A percentile compares a stretch with the other conserved stretches of the same genome.
These are phyloP conservation scores for Hemileccinum impolitum DNA, from an alignment of 768 basidiomycete species.

Conservation along the genomic window DNA sequence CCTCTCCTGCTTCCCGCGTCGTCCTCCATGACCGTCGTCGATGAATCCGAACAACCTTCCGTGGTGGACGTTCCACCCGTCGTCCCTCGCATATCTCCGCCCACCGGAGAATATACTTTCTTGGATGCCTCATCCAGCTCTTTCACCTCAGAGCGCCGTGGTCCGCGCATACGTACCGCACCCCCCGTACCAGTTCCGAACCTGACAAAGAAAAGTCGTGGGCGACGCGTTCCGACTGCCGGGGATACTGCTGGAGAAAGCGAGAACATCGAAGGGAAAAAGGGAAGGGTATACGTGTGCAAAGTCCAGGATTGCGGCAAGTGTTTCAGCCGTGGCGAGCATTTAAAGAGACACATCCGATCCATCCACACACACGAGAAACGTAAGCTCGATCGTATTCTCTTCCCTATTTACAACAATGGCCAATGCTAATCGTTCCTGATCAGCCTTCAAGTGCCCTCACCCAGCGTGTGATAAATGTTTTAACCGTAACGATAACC, in stretches of 20 bases:
- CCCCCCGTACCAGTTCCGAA: slow-evolving; percentile 73
- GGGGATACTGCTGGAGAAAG: slow-evolving; percentile 22
- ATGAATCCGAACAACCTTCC: slow-evolving; percentile 16
- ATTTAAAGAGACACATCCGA: slow-evolving; percentile 72
- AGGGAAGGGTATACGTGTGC: slow-evolving; percentile 50
- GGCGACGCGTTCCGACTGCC: slow-evolving; percentile 67
- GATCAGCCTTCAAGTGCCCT: slow-evolving; percentile 69
- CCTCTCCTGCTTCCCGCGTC: slow-evolving; percentile 22
- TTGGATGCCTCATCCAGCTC: slow-evolving; percentile 35
- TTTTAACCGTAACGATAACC: slow-evolving; percentile 79
- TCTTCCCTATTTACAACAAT: slow-evolving; percentile 12
- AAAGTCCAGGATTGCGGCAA: slow-evolving; percentile 69
- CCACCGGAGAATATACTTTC: slow-evolving; percentile 33
- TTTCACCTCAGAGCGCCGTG: slow-evolving; percentile 39
- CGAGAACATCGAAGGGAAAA: slow-evolving; percentile 30
- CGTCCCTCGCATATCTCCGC: slow-evolving; percentile 22
- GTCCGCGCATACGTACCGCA: slow-evolving; percentile 49
- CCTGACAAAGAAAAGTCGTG: slow-evolving; percentile 77
- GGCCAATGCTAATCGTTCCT: slow-evolving; percentile 22
- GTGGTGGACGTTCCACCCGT: slow-evolving; percentile 5
- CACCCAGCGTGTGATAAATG: slow-evolving; percentile 63
- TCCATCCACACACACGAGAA: slow-evolving; percentile 76
- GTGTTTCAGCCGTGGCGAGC: slow-evolving; percentile 70
- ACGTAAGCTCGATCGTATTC: slow-evolving; percentile 47
- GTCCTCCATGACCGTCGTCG: slow-evolving; percentile 29